Percentiles rank a stretch among this genome's conserved stretches.
Conservation (phyloP, 2,329 filamentous ascomycete species). For the Cytospora piceae region DNA sequence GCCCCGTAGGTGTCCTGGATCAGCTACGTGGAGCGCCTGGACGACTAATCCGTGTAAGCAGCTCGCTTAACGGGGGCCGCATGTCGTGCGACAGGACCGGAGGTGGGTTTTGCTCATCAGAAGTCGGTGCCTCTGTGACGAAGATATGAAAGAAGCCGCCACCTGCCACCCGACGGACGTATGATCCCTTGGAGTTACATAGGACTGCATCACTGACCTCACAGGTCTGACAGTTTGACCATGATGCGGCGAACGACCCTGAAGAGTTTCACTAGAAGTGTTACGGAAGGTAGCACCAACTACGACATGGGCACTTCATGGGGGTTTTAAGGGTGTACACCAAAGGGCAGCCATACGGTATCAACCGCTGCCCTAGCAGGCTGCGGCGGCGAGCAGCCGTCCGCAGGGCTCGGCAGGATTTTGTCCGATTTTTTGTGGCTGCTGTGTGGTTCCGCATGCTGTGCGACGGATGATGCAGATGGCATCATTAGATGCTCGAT, state of each 20-base stretch:
- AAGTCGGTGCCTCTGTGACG: no score
- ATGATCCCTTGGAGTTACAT: background rate
- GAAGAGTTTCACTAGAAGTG: background rate
- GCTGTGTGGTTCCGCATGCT: background rate
- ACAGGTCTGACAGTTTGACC: background rate
- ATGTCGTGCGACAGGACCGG: no score
- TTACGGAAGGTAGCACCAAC: background rate
- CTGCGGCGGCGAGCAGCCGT: background rate
- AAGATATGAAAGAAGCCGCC: no score
- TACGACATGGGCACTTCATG: background rate
- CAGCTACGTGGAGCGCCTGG: no score
- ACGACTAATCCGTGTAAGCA: background rate
- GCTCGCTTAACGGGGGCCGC: no score
- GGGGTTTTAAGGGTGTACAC: background rate
- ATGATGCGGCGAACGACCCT: background rate
- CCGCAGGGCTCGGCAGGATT: background rate
- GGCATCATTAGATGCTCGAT: background rate
- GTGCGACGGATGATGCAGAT: background rate
- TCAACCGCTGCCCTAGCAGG: background rate
- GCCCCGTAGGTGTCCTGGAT: background rate
- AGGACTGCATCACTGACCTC: no score
- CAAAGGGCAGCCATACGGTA: background rate
- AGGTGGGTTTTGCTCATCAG: no score
- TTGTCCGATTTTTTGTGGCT: background rate
- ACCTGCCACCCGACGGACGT: background rate